Percentiles rank a stretch among this genome's conserved stretches.
phyloP scores from a whole-genome alignment of 495 filamentous ascomycete genomes.

The Hapsidospora chrysogenum region DNA sequence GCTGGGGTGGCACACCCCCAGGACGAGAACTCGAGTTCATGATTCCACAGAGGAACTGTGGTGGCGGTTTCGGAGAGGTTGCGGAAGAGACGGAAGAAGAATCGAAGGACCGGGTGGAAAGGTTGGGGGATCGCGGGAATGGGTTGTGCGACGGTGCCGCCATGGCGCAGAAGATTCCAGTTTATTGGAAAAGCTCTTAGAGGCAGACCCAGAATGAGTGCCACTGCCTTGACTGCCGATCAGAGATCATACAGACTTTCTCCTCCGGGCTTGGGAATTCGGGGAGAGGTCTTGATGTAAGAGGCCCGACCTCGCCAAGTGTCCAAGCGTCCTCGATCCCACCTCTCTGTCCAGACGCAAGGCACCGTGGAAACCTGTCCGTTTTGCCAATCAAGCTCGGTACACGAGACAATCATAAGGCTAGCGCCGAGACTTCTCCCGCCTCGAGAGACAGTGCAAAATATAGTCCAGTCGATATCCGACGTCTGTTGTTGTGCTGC shows the following conservation, averaged over 20 bases:
- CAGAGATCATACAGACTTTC: background rate
- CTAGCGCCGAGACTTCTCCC: background rate
- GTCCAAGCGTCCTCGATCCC: background rate
- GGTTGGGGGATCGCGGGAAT: constrained; percentile 36
- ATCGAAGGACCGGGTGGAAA: constrained; percentile 34
- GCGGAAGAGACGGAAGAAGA: constrained; percentile 38
- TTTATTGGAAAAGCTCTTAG: too few species aligned
- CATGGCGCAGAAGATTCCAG: constrained; percentile 25
- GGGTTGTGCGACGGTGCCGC: constrained; percentile 33
- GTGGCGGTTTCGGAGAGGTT: constrained; percentile 30
- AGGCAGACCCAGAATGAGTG: background rate
- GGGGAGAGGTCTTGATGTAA: background rate
- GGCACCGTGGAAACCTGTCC: too few species aligned
- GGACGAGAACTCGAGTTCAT: constrained; percentile 23
- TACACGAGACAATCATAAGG: background rate
- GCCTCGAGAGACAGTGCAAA: too few species aligned
- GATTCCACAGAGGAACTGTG: constrained; percentile 26
- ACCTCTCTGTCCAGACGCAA: background rate
- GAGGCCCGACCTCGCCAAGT: background rate
- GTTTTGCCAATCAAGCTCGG: background rate
- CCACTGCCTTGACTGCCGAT: background rate
- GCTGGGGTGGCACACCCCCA: constrained; percentile 20
- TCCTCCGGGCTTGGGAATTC: background rate
- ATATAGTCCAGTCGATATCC: constrained; percentile 1
- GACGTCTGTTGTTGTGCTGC: background rate